These are phyloP conservation scores for Naganishia friedmannii DNA, from an alignment of 768 basidiomycete species.

Conservation along the genomic window DNA sequence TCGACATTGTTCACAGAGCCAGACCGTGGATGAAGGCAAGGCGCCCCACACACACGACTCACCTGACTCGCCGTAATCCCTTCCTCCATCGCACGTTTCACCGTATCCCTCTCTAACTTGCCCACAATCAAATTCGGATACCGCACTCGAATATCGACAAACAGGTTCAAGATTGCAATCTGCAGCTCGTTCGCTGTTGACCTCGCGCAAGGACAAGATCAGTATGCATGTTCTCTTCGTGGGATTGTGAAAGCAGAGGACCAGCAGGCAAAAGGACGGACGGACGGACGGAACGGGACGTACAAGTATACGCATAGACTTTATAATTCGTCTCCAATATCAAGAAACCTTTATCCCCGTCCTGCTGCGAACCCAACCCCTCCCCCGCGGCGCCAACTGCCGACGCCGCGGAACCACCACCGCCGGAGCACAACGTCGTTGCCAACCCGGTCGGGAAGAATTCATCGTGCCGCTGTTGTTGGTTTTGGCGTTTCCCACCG, in stretches of 20 bases:
- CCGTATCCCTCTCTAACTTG: constrained; percentile 88
- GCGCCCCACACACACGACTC: no score
- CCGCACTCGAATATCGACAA: constrained; percentile 84
- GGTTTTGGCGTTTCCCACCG: neutral
- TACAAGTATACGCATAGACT: constrained; percentile 95
- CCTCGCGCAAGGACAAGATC: constrained; percentile 1
- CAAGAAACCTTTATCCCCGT: constrained; percentile 75
- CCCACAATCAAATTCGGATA: constrained; percentile 98
- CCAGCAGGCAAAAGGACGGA: no score
- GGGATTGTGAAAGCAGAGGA: constrained; percentile 23
- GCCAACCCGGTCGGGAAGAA: constrained; percentile 94
- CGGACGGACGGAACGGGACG: no score
- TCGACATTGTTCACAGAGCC: no score
- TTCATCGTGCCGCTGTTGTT: constrained; percentile 56
- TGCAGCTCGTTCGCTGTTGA: constrained; percentile 86
- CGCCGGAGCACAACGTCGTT: constrained; percentile 81
- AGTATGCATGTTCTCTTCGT: constrained; percentile 19
- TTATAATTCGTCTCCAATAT: constrained; percentile 98
- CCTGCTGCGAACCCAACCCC: constrained; percentile 19
- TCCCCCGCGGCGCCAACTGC: constrained; percentile 57
- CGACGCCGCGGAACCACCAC: constrained; percentile 37
- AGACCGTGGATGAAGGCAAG: no score
- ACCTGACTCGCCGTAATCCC: constrained; percentile 97
- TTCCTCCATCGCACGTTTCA: constrained; percentile 86
- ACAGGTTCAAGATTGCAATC: constrained; percentile 91